These are phyloP conservation scores for Lachancea waltii DNA, from an alignment of 805 yeast genomes.

Conservation along the genomic window DNA sequence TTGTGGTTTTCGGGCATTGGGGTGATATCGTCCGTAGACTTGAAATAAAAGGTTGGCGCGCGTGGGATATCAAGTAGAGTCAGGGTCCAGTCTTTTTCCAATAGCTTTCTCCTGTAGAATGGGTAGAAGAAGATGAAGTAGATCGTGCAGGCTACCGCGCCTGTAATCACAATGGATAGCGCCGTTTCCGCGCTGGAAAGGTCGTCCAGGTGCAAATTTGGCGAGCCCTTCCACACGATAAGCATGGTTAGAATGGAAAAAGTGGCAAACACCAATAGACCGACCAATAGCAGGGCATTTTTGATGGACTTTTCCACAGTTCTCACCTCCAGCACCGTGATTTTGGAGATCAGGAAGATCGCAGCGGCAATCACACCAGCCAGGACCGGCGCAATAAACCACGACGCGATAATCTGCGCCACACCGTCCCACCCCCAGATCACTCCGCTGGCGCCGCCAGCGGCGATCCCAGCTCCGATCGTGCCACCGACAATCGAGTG, in stretches of 20 bases:
- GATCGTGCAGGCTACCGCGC: conserved; percentile 46
- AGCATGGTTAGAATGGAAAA: conserved; percentile 64
- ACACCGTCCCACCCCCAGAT: conserved; percentile 76
- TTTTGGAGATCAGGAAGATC: conserved; percentile 55
- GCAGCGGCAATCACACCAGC: conserved; percentile 60
- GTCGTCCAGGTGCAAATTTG: conserved; percentile 50
- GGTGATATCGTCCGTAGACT: conserved; percentile 50
- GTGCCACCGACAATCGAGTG: conserved; percentile 74
- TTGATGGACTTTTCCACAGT: conserved; percentile 41
- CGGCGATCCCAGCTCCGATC: conserved; percentile 70
- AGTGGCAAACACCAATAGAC: conserved; percentile 53
- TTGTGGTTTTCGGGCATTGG: conserved; percentile 57
- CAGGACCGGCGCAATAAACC: conserved; percentile 71
- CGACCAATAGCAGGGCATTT: conserved; percentile 53
- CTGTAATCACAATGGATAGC: conserved; percentile 61
- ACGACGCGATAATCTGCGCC: conserved; percentile 65
- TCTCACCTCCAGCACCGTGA: conserved; percentile 46
- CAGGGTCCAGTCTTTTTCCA: conserved; percentile 61
- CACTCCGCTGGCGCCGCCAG: conserved; percentile 54
- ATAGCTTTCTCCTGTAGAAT: conserved; percentile 51
- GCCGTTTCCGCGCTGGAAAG: conserved; percentile 47
- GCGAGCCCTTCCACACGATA: conserved; percentile 78
- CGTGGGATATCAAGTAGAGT: conserved; percentile 46
- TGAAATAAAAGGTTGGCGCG: conserved; percentile 55
- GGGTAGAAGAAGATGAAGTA: conserved; percentile 55